Evolutionary conservation across 495 filamentous ascomycete genomes (phyloP).

Genomic region (Bacidia rubella): DNA sequence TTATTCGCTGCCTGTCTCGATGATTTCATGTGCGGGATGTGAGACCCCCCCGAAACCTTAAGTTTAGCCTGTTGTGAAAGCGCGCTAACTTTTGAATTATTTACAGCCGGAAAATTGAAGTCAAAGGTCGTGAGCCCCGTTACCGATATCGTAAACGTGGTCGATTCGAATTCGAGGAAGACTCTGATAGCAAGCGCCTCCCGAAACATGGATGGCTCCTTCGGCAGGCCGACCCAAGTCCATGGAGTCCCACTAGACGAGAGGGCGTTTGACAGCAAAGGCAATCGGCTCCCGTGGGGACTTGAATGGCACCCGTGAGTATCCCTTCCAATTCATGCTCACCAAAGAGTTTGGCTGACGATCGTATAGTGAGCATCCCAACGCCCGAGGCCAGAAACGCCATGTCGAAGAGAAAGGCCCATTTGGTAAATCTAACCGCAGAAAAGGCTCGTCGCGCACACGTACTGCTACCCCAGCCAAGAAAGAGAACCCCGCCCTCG

Average conservation of each 20-base stretch:
- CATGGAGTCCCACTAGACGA: constrained; percentile 54
- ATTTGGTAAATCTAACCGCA: constrained; percentile 43
- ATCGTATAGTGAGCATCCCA: constrained; percentile 7
- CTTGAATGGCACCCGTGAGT: constrained; percentile 48
- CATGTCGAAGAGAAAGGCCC: constrained; percentile 44
- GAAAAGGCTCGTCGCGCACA: constrained; percentile 39
- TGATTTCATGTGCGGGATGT: neutral
- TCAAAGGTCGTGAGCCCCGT: neutral
- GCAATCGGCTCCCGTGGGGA: constrained; percentile 46
- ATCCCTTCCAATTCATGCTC: neutral
- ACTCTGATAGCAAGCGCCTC: neutral
- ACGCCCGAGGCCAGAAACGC: constrained; percentile 9
- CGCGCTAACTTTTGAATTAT: constrained; percentile 1
- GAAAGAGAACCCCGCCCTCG: constrained; percentile 43
- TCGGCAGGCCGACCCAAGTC: constrained; percentile 39
- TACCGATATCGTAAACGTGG: neutral
- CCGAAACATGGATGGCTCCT: constrained; percentile 9
- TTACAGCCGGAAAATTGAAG: neutral
- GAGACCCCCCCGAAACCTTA: neutral
- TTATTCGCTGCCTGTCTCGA: constrained; percentile 5
- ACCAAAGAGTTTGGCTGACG: neutral
- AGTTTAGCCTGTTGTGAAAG: neutral
- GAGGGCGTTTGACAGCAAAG: constrained; percentile 45
- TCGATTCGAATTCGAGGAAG: neutral
- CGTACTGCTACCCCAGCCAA: constrained; percentile 46